Evolutionary conservation across 495 filamentous ascomycete genomes (phyloP).

Genomic region (Penicillium argentinense): DNA sequence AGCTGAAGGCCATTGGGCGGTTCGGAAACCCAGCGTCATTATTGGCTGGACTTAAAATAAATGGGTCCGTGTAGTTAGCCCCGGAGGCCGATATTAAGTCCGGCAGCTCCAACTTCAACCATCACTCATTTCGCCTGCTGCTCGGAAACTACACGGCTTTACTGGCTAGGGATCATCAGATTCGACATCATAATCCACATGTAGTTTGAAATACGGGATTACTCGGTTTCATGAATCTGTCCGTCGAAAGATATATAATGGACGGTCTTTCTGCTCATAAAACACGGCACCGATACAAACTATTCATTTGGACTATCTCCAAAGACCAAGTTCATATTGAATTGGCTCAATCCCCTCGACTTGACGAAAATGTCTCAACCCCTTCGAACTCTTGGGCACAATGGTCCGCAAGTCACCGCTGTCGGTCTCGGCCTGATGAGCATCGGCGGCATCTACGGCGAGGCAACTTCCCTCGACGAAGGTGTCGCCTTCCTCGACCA

Average conservation of each 20-base stretch:
- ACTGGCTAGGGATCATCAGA: too few relatives aligned
- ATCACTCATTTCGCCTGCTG: too few relatives aligned
- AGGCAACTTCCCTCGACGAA: constrained; percentile 32
- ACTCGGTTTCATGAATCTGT: constrained; percentile 3
- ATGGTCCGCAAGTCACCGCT: constrained; percentile 52
- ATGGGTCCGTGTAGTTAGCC: too few relatives aligned
- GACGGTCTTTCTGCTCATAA: too few relatives aligned
- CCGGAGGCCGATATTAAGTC: too few relatives aligned
- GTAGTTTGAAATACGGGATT: too few relatives aligned
- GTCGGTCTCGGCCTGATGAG: constrained; percentile 58
- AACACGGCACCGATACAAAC: neutral
- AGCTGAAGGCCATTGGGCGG: constrained; percentile 4
- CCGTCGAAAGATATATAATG: constrained; percentile 13
- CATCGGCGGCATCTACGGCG: constrained; percentile 48
- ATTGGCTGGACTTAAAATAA: constrained; percentile 1
- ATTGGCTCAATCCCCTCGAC: neutral
- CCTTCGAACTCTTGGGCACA: constrained; percentile 44
- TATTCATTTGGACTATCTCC: too few relatives aligned
- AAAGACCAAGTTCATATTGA: neutral
- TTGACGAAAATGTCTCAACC: constrained; percentile 11
- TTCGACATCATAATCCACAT: too few relatives aligned
- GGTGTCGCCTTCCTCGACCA: constrained; percentile 37
- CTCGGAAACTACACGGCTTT: too few relatives aligned
- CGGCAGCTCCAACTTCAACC: neutral
- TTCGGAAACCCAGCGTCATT: constrained; percentile 6